Base-by-base conservation (phyloP, 169 alveolate species). In the Eimeria falciformis region DNA sequence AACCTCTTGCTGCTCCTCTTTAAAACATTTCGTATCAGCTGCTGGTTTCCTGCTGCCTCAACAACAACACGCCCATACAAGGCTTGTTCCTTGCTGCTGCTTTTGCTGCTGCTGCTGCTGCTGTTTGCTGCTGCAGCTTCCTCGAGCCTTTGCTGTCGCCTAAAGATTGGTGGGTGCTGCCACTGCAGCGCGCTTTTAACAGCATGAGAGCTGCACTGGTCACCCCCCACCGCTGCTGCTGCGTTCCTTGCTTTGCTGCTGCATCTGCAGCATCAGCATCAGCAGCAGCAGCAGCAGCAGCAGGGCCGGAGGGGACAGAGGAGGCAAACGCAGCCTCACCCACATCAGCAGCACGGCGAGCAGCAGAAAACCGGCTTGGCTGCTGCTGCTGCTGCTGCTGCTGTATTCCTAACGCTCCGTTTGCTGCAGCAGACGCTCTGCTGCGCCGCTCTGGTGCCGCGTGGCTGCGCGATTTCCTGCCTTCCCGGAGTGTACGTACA, bases 121-220 rank as follows among this genome's bases (percentile, higher is more conserved):
- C 68, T 33, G 1, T 5, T 69, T 50, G 37, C 18, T 45, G 43
- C 92, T 86, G 55, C 73, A 53, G 78, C 56, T 40, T 68, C 50
- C 50, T 87, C 37, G 92, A 87, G 55, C 85, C 85, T 3, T 75
- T 65, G 17, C 46, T 75, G 11, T 75, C 66, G 1, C 92, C 85
- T 11, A 40, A 25, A 9, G 86, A 50, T 29, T 87, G 92, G 92
- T 87, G 92, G 92, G 92, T 87, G 85, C 86, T 87, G 79, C 92
- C 92, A 43, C 77, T 87, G 73, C 92, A 87, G 47, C 85, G 92
- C 45, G 68, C 55, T 53, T 68, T 87, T 56, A 87, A 87, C 47
- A 78, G 69, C 66, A 69, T 53, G 79, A 55, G 78, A 3, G 40
- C 81, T 0, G 83, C 92, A 1, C 23, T 47, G 77, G 18, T 50